Evolutionary conservation across 345 rosid species (phyloP).

Genomic region (Pugionium dolabratum): DNA sequence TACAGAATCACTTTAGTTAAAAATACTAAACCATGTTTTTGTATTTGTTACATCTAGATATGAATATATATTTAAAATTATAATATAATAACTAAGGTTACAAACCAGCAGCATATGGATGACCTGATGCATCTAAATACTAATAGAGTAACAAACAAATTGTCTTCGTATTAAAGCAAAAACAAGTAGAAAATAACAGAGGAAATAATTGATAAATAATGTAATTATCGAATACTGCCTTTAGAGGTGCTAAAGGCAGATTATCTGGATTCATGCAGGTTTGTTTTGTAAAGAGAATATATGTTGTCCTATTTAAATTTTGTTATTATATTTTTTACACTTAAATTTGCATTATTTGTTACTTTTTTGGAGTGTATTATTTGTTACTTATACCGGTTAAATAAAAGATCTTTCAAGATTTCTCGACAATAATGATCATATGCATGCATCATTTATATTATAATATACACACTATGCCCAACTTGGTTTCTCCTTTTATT

Average conservation of each 20-base stretch:
- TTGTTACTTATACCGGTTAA: slow-evolving; percentile 30
- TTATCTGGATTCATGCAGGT: slow-evolving; percentile 35
- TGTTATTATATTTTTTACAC: slow-evolving; percentile 11
- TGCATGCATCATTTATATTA: slow-evolving; percentile 32
- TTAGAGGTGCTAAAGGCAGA: slow-evolving; percentile 35
- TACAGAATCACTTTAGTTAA: too few relatives aligned
- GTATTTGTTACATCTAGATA: too few relatives aligned
- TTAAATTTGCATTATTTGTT: background rate
- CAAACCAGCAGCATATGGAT: too few relatives aligned
- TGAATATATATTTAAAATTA: too few relatives aligned
- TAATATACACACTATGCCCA: slow-evolving; percentile 14
- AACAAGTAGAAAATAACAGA: slow-evolving; percentile 21
- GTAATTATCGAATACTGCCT: slow-evolving; percentile 21
- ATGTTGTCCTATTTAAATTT: slow-evolving; percentile 24
- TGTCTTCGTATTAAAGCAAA: slow-evolving; percentile 35
- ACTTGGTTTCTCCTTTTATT: slow-evolving; percentile 18
- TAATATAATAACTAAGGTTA: too few relatives aligned
- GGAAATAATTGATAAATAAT: slow-evolving; percentile 2
- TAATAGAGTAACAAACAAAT: too few relatives aligned
- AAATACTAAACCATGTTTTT: too few relatives aligned
- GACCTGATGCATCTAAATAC: too few relatives aligned
- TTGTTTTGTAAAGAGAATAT: slow-evolving; percentile 41
- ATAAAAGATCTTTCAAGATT: slow-evolving; percentile 36
- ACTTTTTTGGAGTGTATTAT: background rate
- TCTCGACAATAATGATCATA: slow-evolving; percentile 37